Conservation (phyloP, 129 eudicot species). For the sunflower (Helianthus annuus) region HanXRQr2.0-SUNRISE NC_035442.2:24671685-24672184, state of each 20-base stretch:
- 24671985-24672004: slow-evolving; percentile 54
- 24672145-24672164: slow-evolving; percentile 55
- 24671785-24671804: slow-evolving; percentile 42
- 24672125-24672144: slow-evolving; percentile 51
- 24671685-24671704: slow-evolving; percentile 57
- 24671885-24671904: slow-evolving; percentile 71
- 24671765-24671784: slow-evolving; percentile 44
- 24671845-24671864: slow-evolving; percentile 28
- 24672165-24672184: slow-evolving; percentile 40
- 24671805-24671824: slow-evolving; percentile 86
- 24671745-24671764: slow-evolving; percentile 63
- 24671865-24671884: slow-evolving; percentile 56
- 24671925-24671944: slow-evolving; percentile 56
- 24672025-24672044: slow-evolving; percentile 43
- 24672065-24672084: slow-evolving; percentile 50
- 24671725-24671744: slow-evolving; percentile 68
- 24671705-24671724: slow-evolving; percentile 77
- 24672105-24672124: slow-evolving; percentile 33
- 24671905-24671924: slow-evolving; percentile 74
- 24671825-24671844: slow-evolving; percentile 68
- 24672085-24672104: slow-evolving; percentile 50
- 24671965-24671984: slow-evolving; percentile 57
- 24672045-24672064: slow-evolving; percentile 38
- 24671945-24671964: slow-evolving; percentile 56
- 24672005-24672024: slow-evolving; percentile 64